A percentile compares a stretch with the other conserved stretches of the same genome.
Conservation (phyloP, 2,329 filamentous ascomycete genomes). For the Sclerotinia nivalis region DNA sequence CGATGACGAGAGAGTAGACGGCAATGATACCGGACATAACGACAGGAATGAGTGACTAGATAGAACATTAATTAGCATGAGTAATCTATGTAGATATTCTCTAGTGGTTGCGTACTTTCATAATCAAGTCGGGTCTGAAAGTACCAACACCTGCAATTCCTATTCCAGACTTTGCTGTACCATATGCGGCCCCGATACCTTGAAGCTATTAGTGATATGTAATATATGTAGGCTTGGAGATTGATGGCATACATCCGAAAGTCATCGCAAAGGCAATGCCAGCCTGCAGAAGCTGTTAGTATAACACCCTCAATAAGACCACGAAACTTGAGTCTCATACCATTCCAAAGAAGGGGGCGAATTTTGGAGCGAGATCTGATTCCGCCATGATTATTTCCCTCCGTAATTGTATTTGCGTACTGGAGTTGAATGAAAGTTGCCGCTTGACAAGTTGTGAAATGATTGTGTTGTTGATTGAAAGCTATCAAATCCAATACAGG, state of each 20-base stretch:
- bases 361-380: conserved; percentile 70
- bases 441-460: conserved; percentile 24
- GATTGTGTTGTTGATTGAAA: conserved; percentile 21
- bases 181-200: conserved; percentile 73
- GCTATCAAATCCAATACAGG: conserved; percentile 13
- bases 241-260: conserved; percentile 67
- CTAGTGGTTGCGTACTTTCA: conserved; percentile 68
- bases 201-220: conserved; percentile 10
- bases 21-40: conserved; percentile 99
- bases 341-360: conserved; percentile 88
- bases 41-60: conserved; percentile 74
- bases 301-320: conserved; percentile 20
- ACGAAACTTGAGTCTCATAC: conserved; percentile 51
- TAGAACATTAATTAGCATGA: conserved; percentile 15
- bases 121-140: conserved; percentile 83
- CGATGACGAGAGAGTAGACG: conserved; percentile 95
- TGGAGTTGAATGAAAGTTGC: conserved; percentile 24
- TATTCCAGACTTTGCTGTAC: conserved; percentile 85
- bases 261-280: conserved; percentile 82
- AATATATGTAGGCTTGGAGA: background rate
- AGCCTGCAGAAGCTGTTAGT: conserved; percentile 52
- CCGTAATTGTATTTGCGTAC: conserved; percentile 17
- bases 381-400: conserved; percentile 50
- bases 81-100: background rate
- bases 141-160: conserved; percentile 84